Percentiles rank a stretch among this genome's conserved stretches.
phyloP scores from a whole-genome alignment of 2,329 filamentous ascomycete genomes.

The Talaromyces sp. region DNA sequence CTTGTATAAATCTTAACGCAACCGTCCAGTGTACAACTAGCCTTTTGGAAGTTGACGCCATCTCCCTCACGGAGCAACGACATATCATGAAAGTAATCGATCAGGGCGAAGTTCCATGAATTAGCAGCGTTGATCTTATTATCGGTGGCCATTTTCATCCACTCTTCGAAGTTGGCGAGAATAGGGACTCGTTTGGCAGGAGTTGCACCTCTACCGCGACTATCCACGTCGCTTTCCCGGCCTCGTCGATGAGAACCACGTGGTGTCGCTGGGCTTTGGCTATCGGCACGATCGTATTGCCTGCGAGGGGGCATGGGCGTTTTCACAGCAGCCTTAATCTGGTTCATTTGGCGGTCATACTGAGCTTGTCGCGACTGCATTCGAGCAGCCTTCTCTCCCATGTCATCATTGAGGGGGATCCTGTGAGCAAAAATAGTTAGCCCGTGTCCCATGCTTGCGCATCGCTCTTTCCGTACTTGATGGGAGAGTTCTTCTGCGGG shows the following conservation, averaged over 20 bases:
- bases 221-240: conserved; percentile 53
- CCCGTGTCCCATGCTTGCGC: neutral
- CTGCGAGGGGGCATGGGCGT: conserved; percentile 44
- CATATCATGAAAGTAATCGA: conserved; percentile 99
- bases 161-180: conserved; percentile 97
- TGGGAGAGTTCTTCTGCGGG: conserved; percentile 52
- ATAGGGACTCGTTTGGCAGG: conserved; percentile 96
- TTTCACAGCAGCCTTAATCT: conserved; percentile 73
- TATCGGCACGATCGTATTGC: conserved; percentile 39
- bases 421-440: conserved; percentile 47
- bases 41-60: conserved; percentile 97
- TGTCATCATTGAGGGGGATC: conserved; percentile 95
- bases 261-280: conserved; percentile 53
- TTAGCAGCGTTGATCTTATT: conserved; percentile 99
- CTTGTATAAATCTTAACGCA: conserved; percentile 99
- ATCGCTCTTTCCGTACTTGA: conserved; percentile 44
- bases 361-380: conserved; percentile 83
- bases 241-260: conserved; percentile 35
- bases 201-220: conserved; percentile 72
- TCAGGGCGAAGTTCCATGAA: conserved; percentile 99
- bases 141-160: conserved; percentile 99
- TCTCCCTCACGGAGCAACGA: conserved; percentile 93
- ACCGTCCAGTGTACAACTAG: conserved; percentile 93
- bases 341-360: conserved; percentile 87
- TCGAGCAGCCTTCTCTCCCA: conserved; percentile 83